Evolutionary conservation across 805 yeast species (phyloP).

Genomic region (Suhomyces sp.): DNA sequence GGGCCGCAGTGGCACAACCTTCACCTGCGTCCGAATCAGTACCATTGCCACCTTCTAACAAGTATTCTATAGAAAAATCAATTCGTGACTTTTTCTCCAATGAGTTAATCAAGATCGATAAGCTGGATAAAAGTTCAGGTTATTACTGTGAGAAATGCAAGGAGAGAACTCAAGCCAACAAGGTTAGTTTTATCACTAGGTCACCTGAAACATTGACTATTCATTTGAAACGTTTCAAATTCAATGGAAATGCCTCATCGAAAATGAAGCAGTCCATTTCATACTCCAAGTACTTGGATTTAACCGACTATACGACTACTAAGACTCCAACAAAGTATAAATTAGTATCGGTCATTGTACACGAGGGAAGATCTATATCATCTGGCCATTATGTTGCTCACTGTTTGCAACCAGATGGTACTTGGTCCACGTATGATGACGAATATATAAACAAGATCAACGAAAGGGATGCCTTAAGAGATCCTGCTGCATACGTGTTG

Average conservation of each 20-base stretch:
- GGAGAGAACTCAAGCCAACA: slow-evolving; percentile 71
- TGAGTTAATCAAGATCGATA: slow-evolving; percentile 71
- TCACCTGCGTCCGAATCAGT: no score
- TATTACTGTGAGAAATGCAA: slow-evolving; percentile 89
- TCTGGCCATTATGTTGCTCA: slow-evolving; percentile 93
- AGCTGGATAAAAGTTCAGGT: slow-evolving; percentile 62
- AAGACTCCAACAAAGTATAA: slow-evolving; percentile 54
- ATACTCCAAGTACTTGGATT: slow-evolving; percentile 75
- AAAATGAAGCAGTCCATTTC: slow-evolving; percentile 86
- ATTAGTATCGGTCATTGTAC: slow-evolving; percentile 81
- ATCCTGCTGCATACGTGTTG: slow-evolving; percentile 88
- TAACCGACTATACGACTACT: slow-evolving; percentile 51
- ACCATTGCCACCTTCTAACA: slow-evolving; percentile 13
- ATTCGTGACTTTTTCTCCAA: slow-evolving; percentile 79
- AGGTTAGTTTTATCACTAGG: slow-evolving; percentile 67
- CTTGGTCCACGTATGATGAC: slow-evolving; percentile 95
- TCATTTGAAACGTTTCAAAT: slow-evolving; percentile 89
- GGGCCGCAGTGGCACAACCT: background rate
- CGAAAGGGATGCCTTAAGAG: slow-evolving; percentile 72
- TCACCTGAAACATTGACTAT: slow-evolving; percentile 88
- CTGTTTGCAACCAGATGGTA: slow-evolving; percentile 86
- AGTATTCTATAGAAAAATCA: slow-evolving; percentile 72
- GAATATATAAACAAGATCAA: slow-evolving; percentile 76
- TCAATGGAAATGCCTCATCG: slow-evolving; percentile 73
- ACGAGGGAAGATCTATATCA: slow-evolving; percentile 88